Base-by-base conservation (phyloP, 2,329 filamentous ascomycete species). In the Ustulina deusta region DNA sequence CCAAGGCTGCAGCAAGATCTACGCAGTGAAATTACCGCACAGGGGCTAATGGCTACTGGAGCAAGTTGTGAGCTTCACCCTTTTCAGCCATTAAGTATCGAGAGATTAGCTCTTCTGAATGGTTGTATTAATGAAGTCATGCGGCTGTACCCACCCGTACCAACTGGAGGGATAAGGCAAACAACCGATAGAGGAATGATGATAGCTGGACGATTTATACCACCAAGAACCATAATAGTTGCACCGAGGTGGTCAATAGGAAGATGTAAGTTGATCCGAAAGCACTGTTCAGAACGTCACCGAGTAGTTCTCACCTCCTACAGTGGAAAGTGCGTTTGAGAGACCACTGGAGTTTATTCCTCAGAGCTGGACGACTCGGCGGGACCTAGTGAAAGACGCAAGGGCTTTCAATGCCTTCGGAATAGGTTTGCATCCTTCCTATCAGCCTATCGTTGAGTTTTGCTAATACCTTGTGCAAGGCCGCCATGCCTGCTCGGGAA, bases 221-320 rank as follows among this genome's bases (percentile, higher is more conserved):
- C 57, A 10, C 57, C 57, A 1, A 1, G 38, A 4, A 60, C 57
- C 10, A 38, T 25, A 4, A 60, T 60, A 13, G 57, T 60, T 7
- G 44, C 57, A 4, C 57, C 57, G 10, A 13, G 57, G 10, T 60
- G 57, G 57, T 51, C 57, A 5, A 49, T 60, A 22, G 57, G 57
- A 4, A 22, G 57, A 49, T 27, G 57, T 60, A 38, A 29, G 57
- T 51, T n/a, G n/a, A n/a, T n/a, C n/a, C n/a, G n/a, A n/a, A n/a
- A n/a, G n/a, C n/a, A n/a, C n/a, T n/a, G n/a, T n/a, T n/a, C n/a
- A n/a, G n/a, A n/a, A 42, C 13, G 22, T 29, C 22, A 32, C 17
- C 3, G 17, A 22, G 11, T 2, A 42, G 27, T 42, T 9, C 36
- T 57, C 17, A 57, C 2, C 15, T 10, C 9, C 22, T 29, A 5